These are phyloP conservation scores for Ambrosiella xylebori DNA, from an alignment of 2,329 filamentous ascomycete species.

Conservation along the genomic window DNA sequence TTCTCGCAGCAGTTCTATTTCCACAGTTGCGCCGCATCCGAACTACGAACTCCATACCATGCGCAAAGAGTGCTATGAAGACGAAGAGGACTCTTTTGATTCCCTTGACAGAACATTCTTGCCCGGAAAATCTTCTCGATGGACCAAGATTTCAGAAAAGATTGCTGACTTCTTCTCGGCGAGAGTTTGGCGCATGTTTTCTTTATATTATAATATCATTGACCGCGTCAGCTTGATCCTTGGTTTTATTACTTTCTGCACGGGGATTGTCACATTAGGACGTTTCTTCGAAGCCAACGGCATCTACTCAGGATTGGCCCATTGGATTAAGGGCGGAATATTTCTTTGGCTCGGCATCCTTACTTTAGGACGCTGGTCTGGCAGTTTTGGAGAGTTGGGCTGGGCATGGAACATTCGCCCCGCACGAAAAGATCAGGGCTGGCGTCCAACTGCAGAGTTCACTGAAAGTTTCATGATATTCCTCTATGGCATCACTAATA, in stretches of 20 bases:
- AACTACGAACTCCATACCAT: slow-evolving; percentile 21
- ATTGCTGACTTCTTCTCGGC: slow-evolving; percentile 13
- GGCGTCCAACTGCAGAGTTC: slow-evolving; percentile 72
- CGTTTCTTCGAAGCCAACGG: slow-evolving; percentile 58
- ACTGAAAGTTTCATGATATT: slow-evolving; percentile 81
- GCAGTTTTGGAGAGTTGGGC: slow-evolving; percentile 74
- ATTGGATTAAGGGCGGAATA: slow-evolving; percentile 86
- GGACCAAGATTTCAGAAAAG: slow-evolving; percentile 1
- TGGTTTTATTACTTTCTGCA: slow-evolving; percentile 55
- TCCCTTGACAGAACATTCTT: not conserved
- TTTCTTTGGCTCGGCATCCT: slow-evolving; percentile 88
- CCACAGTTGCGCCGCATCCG: slow-evolving; percentile 36
- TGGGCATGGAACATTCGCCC: slow-evolving; percentile 93
- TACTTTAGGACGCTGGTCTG: slow-evolving; percentile 76
- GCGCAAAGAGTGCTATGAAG: slow-evolving; percentile 25
- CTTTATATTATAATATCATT: slow-evolving; percentile 44
- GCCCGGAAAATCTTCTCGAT: not conserved
- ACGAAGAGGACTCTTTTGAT: slow-evolving; percentile 27
- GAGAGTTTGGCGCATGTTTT: slow-evolving; percentile 34
- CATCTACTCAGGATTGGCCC: slow-evolving; percentile 73
- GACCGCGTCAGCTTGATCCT: slow-evolving; percentile 65
- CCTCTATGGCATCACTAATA: slow-evolving; percentile 73
- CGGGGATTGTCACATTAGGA: slow-evolving; percentile 59
- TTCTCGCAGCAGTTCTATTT: slow-evolving; percentile 38
- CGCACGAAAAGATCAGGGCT: slow-evolving; percentile 34